Base-by-base conservation (phyloP, 2,329 filamentous ascomycete species). In the Colletotrichum eleusines region DNA sequence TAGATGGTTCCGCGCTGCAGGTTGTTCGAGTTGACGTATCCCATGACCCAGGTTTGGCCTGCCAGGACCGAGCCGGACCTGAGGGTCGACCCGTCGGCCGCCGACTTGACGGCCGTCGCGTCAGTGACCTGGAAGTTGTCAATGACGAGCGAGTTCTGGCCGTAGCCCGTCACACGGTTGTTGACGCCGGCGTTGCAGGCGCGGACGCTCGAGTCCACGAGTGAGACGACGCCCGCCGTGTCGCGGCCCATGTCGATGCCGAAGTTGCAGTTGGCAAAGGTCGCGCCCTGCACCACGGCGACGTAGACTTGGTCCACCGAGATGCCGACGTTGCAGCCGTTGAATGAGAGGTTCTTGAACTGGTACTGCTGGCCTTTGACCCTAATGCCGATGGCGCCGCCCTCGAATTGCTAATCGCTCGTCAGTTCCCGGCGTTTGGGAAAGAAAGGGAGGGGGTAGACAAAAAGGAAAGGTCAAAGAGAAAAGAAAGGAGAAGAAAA, bases 351-450 rank as follows among this genome's bases (percentile, higher is more conserved):
- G 54, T 73, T 74, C 68, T 81, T 81, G 65, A 81, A 76, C 26
- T 78, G 74, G 58, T 80, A 81, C 72, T 80, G 79, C 74, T 81
- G 78, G 63, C 77, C 78, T 2, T 73, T 75, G 31, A 79, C 72
- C 38, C 73, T 69, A 33, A 81, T 74, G 5, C 78, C 80, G 23
- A 80, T 73, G 26, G 73, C 73, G 14, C 79, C 80, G 40, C 76
- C 80, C n/a, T 75, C 75, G 73, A 80, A 78, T 14, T 73, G 73
- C 73, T 77, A 57, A 33, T 9, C 12, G 11, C 9, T 5, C 9
- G 63, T 67, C 40, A 59, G 40, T 16, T 38, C 28, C 12, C 16
- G 44, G 46, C 55, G 58, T 42, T 26, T 7, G 9, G 14, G 7
- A n/a, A n/a, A 16, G 6, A 8, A 51, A 18, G 40, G 40, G 16